phyloP scores from a whole-genome alignment of 768 basidiomycete genomes.

The Mycena haematopus region DNA sequence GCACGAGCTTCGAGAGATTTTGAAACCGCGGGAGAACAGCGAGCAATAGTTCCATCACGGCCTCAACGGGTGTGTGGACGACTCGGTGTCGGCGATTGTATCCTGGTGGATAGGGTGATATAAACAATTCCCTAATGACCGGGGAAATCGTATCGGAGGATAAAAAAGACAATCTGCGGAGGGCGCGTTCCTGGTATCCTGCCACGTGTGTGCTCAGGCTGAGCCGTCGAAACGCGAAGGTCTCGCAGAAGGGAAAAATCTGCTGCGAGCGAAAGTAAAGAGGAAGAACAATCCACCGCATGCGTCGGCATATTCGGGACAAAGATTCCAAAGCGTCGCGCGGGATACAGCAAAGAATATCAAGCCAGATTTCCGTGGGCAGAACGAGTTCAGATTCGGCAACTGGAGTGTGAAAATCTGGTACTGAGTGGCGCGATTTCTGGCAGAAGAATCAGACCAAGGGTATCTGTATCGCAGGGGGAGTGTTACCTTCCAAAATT shows the following conservation, averaged over 20 bases:
- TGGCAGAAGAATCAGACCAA: neutral
- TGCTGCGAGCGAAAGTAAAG: conserved; percentile 26
- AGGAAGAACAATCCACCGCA: conserved; percentile 30
- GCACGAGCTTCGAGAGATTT: conserved; percentile 26
- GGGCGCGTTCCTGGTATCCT: conserved; percentile 26
- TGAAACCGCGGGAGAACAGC: conserved; percentile 23
- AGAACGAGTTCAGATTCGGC: conserved; percentile 21
- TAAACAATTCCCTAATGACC: conserved; percentile 24
- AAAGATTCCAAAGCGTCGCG: conserved; percentile 8
- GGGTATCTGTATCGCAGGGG: neutral
- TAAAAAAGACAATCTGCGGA: conserved; percentile 28
- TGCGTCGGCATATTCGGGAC: conserved; percentile 19
- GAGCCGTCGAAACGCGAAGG: conserved; percentile 31
- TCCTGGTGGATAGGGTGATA: conserved; percentile 30
- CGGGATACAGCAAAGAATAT: conserved; percentile 23
- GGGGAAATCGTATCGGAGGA: conserved; percentile 16
- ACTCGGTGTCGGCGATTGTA: conserved; percentile 29
- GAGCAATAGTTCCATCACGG: conserved; percentile 22
- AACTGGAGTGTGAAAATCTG: neutral
- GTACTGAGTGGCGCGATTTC: conserved; percentile 6
- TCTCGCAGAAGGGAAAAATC: conserved; percentile 32
- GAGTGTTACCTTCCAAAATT: conserved; percentile 9
- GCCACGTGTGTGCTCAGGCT: neutral
- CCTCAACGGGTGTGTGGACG: conserved; percentile 25
- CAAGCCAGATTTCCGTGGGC: conserved; percentile 33